phyloP scores from a whole-genome alignment of 108 stramenopile species.

The Poteriospumella lacustris region DNA sequence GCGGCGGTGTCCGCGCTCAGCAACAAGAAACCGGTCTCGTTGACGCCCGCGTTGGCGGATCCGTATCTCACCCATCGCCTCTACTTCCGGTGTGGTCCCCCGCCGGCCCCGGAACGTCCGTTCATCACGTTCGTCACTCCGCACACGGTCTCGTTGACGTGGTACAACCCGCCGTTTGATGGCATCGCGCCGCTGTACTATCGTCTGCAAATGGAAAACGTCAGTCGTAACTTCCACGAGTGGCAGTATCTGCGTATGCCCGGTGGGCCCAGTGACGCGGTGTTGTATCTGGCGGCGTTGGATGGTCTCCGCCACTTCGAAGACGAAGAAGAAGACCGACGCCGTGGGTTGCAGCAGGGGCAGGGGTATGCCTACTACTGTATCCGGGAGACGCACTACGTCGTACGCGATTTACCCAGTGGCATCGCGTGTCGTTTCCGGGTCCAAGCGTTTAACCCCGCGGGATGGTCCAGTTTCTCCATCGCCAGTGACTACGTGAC shows the following conservation, averaged over 20 bases:
- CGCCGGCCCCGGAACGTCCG: neutral
- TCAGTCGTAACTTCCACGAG: neutral
- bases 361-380: neutral
- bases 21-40: too few relatives aligned
- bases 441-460: neutral
- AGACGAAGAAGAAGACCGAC: too few relatives aligned
- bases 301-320: too few relatives aligned
- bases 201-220: neutral
- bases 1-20: too few relatives aligned
- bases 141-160: neutral
- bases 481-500: neutral
- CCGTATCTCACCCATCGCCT: neutral
- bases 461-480: neutral
- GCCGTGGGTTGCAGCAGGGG: too few relatives aligned
- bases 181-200: neutral
- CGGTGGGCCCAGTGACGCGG: too few relatives aligned
- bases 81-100: neutral
- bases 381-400: neutral
- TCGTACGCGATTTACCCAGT: neutral
- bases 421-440: neutral
- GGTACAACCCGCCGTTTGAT: constrained; percentile 12
- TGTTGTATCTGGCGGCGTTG: too few relatives aligned
- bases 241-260: too few relatives aligned
- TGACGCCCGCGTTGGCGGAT: too few relatives aligned
- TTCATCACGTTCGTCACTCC: neutral